These are phyloP conservation scores for Passiflora organensis DNA, from an alignment of 345 rosid species.

Conservation along the genomic window DNA sequence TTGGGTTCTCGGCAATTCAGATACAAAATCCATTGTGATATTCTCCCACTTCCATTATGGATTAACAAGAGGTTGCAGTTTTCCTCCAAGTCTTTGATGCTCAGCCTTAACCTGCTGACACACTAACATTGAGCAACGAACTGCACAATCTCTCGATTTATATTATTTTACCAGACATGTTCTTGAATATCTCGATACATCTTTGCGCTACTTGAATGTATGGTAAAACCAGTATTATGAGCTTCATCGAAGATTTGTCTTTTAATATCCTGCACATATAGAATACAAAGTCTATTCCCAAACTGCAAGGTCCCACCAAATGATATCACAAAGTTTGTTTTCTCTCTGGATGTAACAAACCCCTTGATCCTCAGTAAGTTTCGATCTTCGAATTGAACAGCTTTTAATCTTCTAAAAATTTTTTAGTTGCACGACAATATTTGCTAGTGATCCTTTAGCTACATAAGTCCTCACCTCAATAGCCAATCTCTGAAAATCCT, in stretches of 20 bases:
- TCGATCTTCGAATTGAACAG: too few species aligned
- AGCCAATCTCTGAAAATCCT: too few species aligned
- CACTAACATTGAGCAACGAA: background rate
- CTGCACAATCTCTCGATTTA: background rate
- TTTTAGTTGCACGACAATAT: too few species aligned
- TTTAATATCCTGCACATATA: background rate
- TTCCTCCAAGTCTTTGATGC: background rate
- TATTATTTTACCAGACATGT: background rate
- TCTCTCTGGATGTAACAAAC: too few species aligned
- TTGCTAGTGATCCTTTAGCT: too few species aligned
- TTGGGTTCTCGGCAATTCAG: too few species aligned
- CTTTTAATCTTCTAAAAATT: too few species aligned
- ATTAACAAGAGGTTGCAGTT: background rate
- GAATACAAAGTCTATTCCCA: background rate
- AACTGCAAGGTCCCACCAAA: too few species aligned
- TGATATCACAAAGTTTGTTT: too few species aligned
- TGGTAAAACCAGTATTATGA: background rate
- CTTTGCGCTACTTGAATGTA: background rate
- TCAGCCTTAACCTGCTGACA: background rate
- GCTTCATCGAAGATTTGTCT: background rate
- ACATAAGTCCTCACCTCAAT: too few species aligned
- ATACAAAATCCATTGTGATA: background rate
- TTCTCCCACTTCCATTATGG: background rate
- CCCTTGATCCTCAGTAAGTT: too few species aligned
- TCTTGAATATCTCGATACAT: background rate